Conservation (phyloP, 805 yeast genomes). For the Starmerella lactis-condensi region DNA sequence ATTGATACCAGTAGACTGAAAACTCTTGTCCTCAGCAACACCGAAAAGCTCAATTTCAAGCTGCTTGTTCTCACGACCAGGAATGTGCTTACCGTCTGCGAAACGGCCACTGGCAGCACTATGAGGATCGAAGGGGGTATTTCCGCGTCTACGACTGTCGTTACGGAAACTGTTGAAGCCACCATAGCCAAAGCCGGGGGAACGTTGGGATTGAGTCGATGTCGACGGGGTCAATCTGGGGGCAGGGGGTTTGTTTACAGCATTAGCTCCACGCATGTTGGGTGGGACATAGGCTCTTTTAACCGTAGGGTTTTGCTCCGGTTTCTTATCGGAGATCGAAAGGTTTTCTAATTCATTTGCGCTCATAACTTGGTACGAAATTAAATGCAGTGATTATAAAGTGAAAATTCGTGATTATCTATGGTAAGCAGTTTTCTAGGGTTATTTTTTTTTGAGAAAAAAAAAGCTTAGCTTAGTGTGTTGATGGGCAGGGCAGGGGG, state of each 20-base stretch:
- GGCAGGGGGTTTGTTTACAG: conserved; percentile 15
- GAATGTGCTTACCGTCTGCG: conserved; percentile 73
- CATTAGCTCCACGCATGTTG: conserved; percentile 26
- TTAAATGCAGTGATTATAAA: not conserved
- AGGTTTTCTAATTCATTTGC: conserved; percentile 14
- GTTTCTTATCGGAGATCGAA: conserved; percentile 8
- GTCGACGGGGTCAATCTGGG: conserved; percentile 16
- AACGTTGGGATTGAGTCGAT: conserved; percentile 21
- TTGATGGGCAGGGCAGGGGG: too few species aligned
- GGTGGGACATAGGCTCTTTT: conserved; percentile 36
- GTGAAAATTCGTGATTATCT: not conserved
- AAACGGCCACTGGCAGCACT: conserved; percentile 39
- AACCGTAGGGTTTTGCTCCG: conserved; percentile 10
- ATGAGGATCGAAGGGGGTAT: conserved; percentile 12
- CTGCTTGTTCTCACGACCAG: conserved; percentile 51
- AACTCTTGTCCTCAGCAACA: conserved; percentile 42
- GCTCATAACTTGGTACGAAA: conserved; percentile 8
- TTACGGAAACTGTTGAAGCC: conserved; percentile 20
- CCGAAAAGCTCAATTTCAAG: conserved; percentile 76
- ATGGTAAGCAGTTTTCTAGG: too few species aligned
- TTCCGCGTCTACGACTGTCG: conserved; percentile 29
- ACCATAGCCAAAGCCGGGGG: conserved; percentile 21
- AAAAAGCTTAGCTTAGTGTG: not conserved
- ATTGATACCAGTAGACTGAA: conserved; percentile 92
- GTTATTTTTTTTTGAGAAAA: not conserved